A percentile compares a stretch with the other conserved stretches of the same genome.
phyloP scores from a whole-genome alignment of 257 asterid genomes.

The Verbascum thapsus region DNA sequence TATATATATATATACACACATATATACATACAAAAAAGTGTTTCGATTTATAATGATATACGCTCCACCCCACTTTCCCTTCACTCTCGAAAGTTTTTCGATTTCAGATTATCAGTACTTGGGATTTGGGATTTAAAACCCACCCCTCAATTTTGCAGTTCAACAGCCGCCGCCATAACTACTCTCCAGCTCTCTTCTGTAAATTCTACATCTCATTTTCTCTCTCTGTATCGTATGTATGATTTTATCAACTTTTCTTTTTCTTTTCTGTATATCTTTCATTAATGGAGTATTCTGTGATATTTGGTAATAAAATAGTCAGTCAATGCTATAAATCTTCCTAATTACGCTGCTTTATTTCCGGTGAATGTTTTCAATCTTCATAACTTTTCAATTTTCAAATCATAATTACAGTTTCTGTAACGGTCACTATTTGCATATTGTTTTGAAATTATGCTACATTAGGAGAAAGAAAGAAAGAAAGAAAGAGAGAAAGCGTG shows the following conservation, averaged over 20 bases:
- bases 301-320: constrained; percentile 39
- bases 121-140: not conserved
- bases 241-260: constrained; percentile 14
- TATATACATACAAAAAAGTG: too few species aligned
- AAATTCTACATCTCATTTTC: constrained; percentile 21
- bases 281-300: constrained; percentile 14
- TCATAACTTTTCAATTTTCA: constrained; percentile 20
- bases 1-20: too few species aligned
- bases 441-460: constrained; percentile 31
- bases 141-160: not conserved
- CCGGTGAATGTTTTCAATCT: constrained; percentile 9
- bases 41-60: too few species aligned
- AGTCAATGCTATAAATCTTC: constrained; percentile 17
- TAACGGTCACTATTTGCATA: constrained; percentile 41
- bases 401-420: constrained; percentile 13
- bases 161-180: constrained; percentile 20
- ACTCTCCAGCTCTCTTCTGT: constrained; percentile 12
- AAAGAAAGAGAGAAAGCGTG: constrained; percentile 25
- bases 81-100: too few species aligned
- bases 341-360: constrained; percentile 13
- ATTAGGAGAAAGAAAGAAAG: not conserved
- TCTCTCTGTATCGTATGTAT: constrained; percentile 1
- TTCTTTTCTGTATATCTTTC: not conserved
- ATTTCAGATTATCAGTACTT: too few species aligned
- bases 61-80: too few species aligned